phyloP scores from a whole-genome alignment of 306 rosid species.

The Astragalus membranaceus region DNA sequence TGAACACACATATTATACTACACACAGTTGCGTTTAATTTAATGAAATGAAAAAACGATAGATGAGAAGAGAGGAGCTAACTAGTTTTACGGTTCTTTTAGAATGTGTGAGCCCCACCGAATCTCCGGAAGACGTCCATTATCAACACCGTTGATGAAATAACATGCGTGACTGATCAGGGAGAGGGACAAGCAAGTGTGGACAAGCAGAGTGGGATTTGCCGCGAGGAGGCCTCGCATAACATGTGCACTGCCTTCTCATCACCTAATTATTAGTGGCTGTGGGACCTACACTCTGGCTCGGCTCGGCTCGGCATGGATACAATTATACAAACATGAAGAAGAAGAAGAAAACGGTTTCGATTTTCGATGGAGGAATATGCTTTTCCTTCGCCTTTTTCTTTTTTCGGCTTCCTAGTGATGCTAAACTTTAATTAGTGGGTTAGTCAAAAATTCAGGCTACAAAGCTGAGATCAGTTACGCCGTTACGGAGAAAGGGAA shows the following conservation, averaged over 20 bases:
- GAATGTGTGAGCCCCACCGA: neutral
- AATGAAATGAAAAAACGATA: neutral
- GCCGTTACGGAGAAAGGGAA: neutral
- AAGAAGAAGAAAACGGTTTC: neutral
- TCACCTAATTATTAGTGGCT: constrained; percentile 39
- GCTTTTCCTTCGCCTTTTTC: constrained; percentile 14
- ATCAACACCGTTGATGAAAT: neutral
- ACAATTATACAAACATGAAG: neutral
- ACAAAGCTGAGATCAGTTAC: neutral
- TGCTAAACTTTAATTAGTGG: too few relatives aligned
- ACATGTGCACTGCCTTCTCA: constrained; percentile 25
- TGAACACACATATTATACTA: neutral
- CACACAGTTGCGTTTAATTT: neutral
- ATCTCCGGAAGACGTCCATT: neutral
- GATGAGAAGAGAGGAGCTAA: constrained; percentile 19
- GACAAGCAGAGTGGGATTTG: neutral
- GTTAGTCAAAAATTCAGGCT: constrained; percentile 23
- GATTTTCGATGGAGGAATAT: constrained; percentile 18
- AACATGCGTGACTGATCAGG: neutral
- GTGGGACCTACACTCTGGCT: constrained; percentile 16
- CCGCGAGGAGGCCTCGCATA: constrained; percentile 34
- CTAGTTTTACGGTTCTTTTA: neutral
- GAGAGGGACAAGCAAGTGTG: neutral
- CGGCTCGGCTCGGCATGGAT: neutral
- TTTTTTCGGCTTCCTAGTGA: neutral